A percentile compares a stretch with the other conserved stretches of the same genome.
phyloP scores from a whole-genome alignment of 1,284 basidiomycete genomes.

The Rugiboletus extremiorientalis region DNA sequence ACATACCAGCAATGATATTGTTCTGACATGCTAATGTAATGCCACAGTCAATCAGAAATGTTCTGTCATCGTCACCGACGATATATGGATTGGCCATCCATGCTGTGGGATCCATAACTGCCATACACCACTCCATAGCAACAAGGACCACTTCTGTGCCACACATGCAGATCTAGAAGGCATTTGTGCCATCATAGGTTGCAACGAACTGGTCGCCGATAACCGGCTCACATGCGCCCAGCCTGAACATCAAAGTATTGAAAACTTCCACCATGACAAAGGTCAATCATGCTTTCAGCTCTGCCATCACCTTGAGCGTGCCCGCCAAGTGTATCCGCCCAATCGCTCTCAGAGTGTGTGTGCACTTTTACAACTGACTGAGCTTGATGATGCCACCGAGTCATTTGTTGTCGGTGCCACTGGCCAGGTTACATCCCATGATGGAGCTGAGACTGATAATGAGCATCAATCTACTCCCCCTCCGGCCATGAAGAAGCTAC shows the following conservation, averaged over 20 bases:
- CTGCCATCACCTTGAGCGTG: background rate
- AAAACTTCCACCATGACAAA: background rate
- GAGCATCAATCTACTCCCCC: too few species aligned
- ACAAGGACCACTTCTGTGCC: conserved; percentile 22
- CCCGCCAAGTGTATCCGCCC: background rate
- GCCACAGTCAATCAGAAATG: background rate
- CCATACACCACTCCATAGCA: conserved; percentile 12
- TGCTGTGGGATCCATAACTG: conserved; percentile 30
- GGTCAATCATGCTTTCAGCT: background rate
- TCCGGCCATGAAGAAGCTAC: background rate
- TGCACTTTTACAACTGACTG: background rate
- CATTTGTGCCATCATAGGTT: conserved; percentile 3
- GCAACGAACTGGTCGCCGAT: rapidly evolving
- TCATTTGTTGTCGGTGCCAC: background rate
- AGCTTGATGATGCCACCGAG: background rate
- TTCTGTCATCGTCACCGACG: conserved; percentile 24
- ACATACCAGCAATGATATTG: too few species aligned
- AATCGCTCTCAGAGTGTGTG: background rate
- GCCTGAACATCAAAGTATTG: background rate
- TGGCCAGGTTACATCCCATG: too few species aligned
- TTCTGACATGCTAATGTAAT: too few species aligned
- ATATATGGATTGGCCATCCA: conserved; percentile 28
- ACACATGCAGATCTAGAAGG: conserved; percentile 4
- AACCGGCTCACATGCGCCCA: background rate
- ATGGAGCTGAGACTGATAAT: too few species aligned